Evolutionary conservation across 2,329 filamentous ascomycete genomes (phyloP), one percentile per base, ranked within the genome.

Genomic region (Fonsecaea multimorphosa): DNA sequence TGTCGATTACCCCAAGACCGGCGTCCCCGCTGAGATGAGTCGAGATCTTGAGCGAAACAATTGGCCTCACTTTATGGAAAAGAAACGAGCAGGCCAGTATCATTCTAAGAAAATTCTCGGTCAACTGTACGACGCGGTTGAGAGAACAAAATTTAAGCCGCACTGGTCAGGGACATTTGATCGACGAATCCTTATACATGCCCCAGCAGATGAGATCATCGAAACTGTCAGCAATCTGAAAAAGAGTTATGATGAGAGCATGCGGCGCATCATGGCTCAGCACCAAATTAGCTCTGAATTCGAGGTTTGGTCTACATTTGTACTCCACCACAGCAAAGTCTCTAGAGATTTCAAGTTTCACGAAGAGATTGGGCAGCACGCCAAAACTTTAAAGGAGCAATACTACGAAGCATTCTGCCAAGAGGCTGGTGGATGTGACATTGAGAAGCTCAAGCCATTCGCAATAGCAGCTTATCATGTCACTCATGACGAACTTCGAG

Each of bases 1-100:
- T 0, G 95, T 99, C 0, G 95, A 99, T 76, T 99, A 95, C 74
- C 89, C 91, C 52, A 99, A 99, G 79, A 94, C 92, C 1, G 95
- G 95, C 0, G 84, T 89, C 9, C 86, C 91, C 0, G 94, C 93
- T 0, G 79, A 84, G 22, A 90, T 96, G 81, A 81, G 82, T 6
- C 78, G 80, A 44, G 79, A 83, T 0, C 80, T 95, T 3, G 80
- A 82, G n/a, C 88, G 91, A 0, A 80, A 72, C 5, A 79, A 72
- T 61, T 96, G 87, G 85, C 95, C 93, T 0, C 94, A 97, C 76
- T 98, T 94, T 75, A 94, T 96, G 89, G 90, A 93, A 75, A 92
- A 89, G 74, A 83, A 80, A 16, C 70, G 81, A 46, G 80, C 81
- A 38, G 72, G 78, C 1, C 74, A 78, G 27, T 96, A 97, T 73